phyloP scores from a whole-genome alignment of 352 stramenopile species.

The Achlya hypogyna region DNA sequence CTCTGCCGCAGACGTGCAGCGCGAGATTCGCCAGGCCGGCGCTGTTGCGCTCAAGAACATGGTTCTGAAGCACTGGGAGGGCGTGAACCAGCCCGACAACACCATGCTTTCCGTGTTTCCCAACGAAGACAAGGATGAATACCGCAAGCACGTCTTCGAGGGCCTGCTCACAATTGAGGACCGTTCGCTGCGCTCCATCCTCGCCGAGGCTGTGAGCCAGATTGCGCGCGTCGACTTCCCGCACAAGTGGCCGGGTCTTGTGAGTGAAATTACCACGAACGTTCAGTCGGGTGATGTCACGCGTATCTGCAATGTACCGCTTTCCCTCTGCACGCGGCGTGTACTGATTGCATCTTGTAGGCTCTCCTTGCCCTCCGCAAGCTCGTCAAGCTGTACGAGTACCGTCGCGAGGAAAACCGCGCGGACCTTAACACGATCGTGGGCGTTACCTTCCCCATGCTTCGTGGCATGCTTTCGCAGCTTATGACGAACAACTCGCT shows the following conservation, averaged over 20 bases:
- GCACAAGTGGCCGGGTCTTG: conserved; percentile 87
- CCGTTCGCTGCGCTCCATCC: conserved; percentile 83
- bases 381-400: conserved; percentile 98
- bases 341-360: conserved; percentile 29
- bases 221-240: conserved; percentile 95
- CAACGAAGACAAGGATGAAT: conserved; percentile 52
- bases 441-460: conserved; percentile 86
- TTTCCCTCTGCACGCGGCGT: not conserved
- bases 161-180: conserved; percentile 81
- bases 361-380: conserved; percentile 92
- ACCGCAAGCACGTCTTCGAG: conserved; percentile 66
- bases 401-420: conserved; percentile 88
- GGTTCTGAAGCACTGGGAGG: conserved; percentile 92
- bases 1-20: conserved; percentile 52
- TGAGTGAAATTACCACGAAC: conserved; percentile 81
- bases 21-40: conserved; percentile 87
- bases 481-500: conserved; percentile 48
- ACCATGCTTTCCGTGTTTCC: conserved; percentile 61
- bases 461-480: conserved; percentile 87
- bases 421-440: conserved; percentile 90
- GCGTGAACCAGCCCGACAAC: conserved; percentile 53
- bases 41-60: conserved; percentile 95
- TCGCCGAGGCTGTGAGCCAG: conserved; percentile 92
- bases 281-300: conserved; percentile 82
- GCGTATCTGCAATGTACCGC: conserved; percentile 64